These are phyloP conservation scores for Blastobotrys chiropterorum DNA, from an alignment of 805 yeast genomes.

Conservation along the genomic window DNA sequence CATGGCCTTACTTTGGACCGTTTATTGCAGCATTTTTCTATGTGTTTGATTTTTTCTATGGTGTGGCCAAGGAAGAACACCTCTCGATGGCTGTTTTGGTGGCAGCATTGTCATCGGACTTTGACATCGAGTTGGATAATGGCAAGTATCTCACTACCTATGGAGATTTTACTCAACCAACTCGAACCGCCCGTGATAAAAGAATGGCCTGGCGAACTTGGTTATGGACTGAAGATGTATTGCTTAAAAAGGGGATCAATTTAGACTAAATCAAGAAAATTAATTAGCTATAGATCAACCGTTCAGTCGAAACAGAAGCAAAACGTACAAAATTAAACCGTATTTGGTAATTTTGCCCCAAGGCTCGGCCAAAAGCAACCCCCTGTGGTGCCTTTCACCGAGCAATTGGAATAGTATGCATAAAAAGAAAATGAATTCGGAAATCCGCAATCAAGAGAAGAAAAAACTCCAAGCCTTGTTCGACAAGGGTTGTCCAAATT, in stretches of 20 bases:
- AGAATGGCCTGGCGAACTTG: not conserved
- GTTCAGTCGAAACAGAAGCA: too few relatives aligned
- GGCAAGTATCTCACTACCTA: constrained; percentile 64
- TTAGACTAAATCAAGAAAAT: not conserved
- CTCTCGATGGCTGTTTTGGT: constrained; percentile 61
- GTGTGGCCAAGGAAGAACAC: constrained; percentile 58
- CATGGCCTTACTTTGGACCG: constrained; percentile 71
- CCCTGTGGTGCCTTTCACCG: too few relatives aligned
- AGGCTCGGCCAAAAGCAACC: too few relatives aligned
- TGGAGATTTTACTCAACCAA: constrained; percentile 40
- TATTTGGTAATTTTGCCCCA: too few relatives aligned
- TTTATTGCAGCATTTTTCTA: constrained; percentile 20
- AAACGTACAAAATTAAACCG: too few relatives aligned
- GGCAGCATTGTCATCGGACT: constrained; percentile 51
- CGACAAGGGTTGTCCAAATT: too few relatives aligned
- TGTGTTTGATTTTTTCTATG: constrained; percentile 48
- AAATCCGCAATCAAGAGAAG: too few relatives aligned
- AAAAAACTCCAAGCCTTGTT: too few relatives aligned
- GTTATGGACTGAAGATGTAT: not conserved
- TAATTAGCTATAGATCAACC: too few relatives aligned
- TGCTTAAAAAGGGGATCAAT: not conserved
- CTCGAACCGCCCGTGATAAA: not conserved
- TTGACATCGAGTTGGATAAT: constrained; percentile 47
- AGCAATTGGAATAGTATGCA: too few relatives aligned
- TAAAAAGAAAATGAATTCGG: too few relatives aligned